Conservation (phyloP, 2,329 filamentous ascomycete species). For the Fusarium agapanthi region DNA sequence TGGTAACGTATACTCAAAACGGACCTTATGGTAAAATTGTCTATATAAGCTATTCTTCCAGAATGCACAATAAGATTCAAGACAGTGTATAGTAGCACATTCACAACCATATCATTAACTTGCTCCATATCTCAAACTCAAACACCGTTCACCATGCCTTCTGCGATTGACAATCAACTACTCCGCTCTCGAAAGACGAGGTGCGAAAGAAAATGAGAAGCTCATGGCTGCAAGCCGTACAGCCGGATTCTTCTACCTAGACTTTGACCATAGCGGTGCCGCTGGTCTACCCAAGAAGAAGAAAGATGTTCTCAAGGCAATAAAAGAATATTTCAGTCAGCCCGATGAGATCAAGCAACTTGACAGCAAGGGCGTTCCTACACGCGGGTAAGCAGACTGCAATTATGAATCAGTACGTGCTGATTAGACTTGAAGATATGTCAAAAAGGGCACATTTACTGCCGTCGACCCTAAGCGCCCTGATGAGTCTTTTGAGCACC, state of each 20-base stretch:
- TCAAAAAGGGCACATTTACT: not conserved
- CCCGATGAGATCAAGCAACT: not conserved
- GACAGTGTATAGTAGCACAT: not conserved
- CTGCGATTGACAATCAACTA: not conserved
- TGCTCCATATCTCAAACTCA: not conserved
- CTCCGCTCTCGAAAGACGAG: not conserved
- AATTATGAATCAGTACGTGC: accelerated
- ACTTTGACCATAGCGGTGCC: not conserved
- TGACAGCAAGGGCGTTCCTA: not conserved
- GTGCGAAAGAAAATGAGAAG: not conserved
- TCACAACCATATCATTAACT: not conserved
- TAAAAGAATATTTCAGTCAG: not conserved
- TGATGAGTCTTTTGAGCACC: not conserved
- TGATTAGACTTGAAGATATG: not conserved
- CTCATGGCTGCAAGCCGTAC: not conserved
- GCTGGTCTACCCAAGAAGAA: not conserved
- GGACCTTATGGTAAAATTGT: too few relatives aligned
- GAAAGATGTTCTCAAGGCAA: not conserved
- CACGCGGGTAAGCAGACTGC: not conserved
- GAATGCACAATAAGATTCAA: not conserved
- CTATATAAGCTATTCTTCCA: not conserved
- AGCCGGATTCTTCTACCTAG: not conserved
- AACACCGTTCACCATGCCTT: not conserved
- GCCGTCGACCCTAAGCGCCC: not conserved
- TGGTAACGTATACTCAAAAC: too few relatives aligned